Evolutionary conservation across 768 basidiomycete genomes (phyloP), one percentile per base, ranked within the genome.

Genomic region (Boletus vermiculosoides): DNA sequence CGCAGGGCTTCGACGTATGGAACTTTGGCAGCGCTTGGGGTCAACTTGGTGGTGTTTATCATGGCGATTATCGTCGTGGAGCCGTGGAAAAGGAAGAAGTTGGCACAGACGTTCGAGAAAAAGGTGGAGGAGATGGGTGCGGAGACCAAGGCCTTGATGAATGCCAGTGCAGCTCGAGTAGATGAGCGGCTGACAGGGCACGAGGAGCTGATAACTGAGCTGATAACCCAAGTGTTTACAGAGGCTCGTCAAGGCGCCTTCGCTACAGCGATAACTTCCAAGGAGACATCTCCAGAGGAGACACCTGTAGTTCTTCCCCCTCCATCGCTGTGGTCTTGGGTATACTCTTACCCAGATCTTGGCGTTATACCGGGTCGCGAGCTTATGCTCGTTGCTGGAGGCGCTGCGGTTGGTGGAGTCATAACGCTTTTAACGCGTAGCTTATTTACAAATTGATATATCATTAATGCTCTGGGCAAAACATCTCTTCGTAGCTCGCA

Each of bases 1-100:
- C 85, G 97, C 36, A 93, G 91, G 63, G 88, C 90, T 28, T 94
- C 92, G 59, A 98, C 97, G 5, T 98, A 98, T 70, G 95, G 94
- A 4, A 89, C 88, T 40, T 76, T 98, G 56, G 87, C 86, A 6
- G 95, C 85, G 52, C 80, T 98, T 23, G 87, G 85, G 13, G 82
- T 96, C 59, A 99, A 99, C 73, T 73, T 98, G 74, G 59, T 90
- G 52, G 89, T 99, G 47, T 99, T 99, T 71, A 73, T 98, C 55
- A 74, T 89, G 58, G 96, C 97, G 10, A 92, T 98, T 61, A 70
- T 91, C 15, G 74, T 96, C 50, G 93, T 99, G 53, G 97, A 99
- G 71, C 97, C 97, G 0, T 99, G 94, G 92, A 98, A 98, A 74
- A 81, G 97, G 59, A 81, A 84, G 64, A 78, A 86, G 64, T 75